Base-by-base conservation (phyloP, 352 stramenopile genomes). In the Phytophthora cajani region DNA sequence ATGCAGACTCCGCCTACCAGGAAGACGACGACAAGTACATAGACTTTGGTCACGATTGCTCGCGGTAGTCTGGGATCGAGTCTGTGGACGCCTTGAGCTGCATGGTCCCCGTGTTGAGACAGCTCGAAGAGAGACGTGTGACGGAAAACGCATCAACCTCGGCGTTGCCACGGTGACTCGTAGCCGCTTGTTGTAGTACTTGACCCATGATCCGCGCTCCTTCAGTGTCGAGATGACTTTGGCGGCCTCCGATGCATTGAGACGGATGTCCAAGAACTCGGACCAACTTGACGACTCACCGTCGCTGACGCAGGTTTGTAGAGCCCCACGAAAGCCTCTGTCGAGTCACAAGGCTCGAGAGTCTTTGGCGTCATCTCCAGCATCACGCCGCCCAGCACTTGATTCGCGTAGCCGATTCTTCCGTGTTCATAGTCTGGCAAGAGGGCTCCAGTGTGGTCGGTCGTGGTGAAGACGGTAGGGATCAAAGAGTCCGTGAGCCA, bases 401-500 rank as follows among this genome's bases (percentile, higher is more conserved):
- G 47, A 21, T 54, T 54, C 42, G 42, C 42, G n/a, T 11, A 23
- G 4, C 42, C 42, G 17, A 36, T 12, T 36, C 32, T 7, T 11
- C 32, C 32, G 32, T 36, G 42, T 2, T 21, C 38, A 27, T 82
- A 67, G 14, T 66, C 57, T 21, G 59, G 49, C 0, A 86, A 52
- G 11, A 50, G 11, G 9, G 78, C 51, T 16, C 61, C 79, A 47
- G 80, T 86, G 73, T 79, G 72, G 62, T 79, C 74, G 4, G 58
- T 60, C 5, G 73, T 82, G n/a, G 82, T 62, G 32, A 84, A 86
- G n/a, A 78, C 57, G 2, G 58, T 69, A 3, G 74, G 74, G 8
- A 81, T 59, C 16, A 86, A 67, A 17, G 79, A 75, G 19, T 79
- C 46, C 16, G 58, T 63, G 47, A 86, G 59, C 79, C 79, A 86